phyloP scores from a whole-genome alignment of 495 filamentous ascomycete genomes.

The Hypoxylon intermedium region DNA sequence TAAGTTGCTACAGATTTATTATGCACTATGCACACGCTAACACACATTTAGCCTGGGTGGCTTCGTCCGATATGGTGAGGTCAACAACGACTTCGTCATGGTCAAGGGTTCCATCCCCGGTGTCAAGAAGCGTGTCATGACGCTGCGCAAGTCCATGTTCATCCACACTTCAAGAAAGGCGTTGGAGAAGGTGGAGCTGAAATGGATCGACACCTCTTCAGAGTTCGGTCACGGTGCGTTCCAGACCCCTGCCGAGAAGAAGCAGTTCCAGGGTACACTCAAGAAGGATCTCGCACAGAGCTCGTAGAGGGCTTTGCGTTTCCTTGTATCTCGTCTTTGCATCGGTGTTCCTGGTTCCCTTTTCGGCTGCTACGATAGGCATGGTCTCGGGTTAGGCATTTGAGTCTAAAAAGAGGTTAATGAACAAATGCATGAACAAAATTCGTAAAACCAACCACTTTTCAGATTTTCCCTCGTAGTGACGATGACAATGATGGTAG shows the following conservation, averaged over 20 bases:
- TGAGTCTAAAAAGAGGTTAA: slow-evolving; percentile 47
- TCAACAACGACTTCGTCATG: slow-evolving; percentile 99
- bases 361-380: slow-evolving; percentile 54
- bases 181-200: slow-evolving; percentile 98
- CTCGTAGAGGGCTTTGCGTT: slow-evolving; percentile 62
- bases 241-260: slow-evolving; percentile 98
- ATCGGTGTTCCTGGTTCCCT: slow-evolving; percentile 61
- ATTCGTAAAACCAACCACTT: slow-evolving; percentile 43
- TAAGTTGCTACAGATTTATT: slow-evolving; percentile 64
- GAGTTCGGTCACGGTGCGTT: slow-evolving; percentile 99
- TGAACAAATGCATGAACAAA: slow-evolving; percentile 56
- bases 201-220: slow-evolving; percentile 99
- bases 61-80: slow-evolving; percentile 98
- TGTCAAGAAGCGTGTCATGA: slow-evolving; percentile 99
- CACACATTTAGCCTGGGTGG: slow-evolving; percentile 81
- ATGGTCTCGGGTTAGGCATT: slow-evolving; percentile 54
- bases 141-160: slow-evolving; percentile 99
- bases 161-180: slow-evolving; percentile 92
- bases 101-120: slow-evolving; percentile 97
- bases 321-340: slow-evolving; percentile 63
- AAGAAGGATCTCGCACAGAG: slow-evolving; percentile 92
- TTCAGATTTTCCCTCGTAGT: not conserved
- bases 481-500: slow-evolving; percentile 25
- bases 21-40: slow-evolving; percentile 20
- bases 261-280: slow-evolving; percentile 90